Evolutionary conservation across 208 protist species (phyloP), one percentile per base, ranked within the genome.

Genomic region (Leishmania amazonensis): DNA sequence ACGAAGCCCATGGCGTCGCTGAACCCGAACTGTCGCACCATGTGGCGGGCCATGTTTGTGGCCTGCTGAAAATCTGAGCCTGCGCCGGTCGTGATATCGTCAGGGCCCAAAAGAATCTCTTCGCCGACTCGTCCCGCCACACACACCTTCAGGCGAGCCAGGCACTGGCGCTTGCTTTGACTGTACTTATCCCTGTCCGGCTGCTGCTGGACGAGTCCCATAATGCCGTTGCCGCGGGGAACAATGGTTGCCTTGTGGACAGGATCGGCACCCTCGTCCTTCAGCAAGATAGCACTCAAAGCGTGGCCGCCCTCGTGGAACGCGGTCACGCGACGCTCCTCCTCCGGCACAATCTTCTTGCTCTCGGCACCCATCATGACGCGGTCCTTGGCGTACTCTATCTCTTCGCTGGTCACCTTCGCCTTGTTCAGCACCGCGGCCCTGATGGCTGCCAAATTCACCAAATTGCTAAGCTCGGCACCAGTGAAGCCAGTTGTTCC

Each of bases 51-150:
- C 84, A 98, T 94, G 80, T 89, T 84, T 60, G 94, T 97, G n/a
- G 96, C 96, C 81, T 96, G 90, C 84, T 98, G 92, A 80, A 98
- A 98, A 81, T 98, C 96, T 6, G 93, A 96, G 45, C 86, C 87
- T 31, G 95, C 96, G 62, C 97, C 98, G 21, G 95, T 98, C 7
- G 98, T 99, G 47, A 99, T 90, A 76, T 99, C 92, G 31, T 99
- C 92, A 31, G 88, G 65, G 64, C 99, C 99, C 72, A 98, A 98
- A 19, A 99, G 90, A 15, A 99, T 89, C 90, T 99, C 98, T 88
- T 99, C 99, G 40, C 98, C 98, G 31, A 99, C 98, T 49, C 99
- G 91, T 40, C 96, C 96, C 28, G 95, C 96, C 42, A 98, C 81
- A 74, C 93, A 96, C 73, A 97, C 94, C 85, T 95, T 96, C 38